These are phyloP conservation scores for Eurotiales sp. DNA, from an alignment of 2,329 filamentous ascomycete species.

Conservation along the genomic window DNA sequence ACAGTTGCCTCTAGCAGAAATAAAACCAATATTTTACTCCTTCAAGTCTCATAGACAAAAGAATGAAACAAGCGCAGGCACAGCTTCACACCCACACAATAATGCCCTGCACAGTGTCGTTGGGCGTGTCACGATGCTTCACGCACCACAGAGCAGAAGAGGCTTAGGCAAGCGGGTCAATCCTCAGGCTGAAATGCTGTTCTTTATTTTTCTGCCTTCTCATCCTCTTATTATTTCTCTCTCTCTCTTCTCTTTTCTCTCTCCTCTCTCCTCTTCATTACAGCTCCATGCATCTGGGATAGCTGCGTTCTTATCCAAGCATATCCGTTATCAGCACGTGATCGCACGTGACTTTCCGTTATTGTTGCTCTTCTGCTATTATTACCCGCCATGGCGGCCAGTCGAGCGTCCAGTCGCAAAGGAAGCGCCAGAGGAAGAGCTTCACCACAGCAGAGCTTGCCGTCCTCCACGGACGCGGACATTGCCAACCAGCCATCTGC, in stretches of 20 bases:
- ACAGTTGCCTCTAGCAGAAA: no score
- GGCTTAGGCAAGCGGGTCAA: background rate
- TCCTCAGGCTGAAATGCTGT: background rate
- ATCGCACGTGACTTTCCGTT: background rate
- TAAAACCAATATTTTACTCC: no score
- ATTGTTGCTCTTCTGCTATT: background rate
- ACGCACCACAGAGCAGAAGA: background rate
- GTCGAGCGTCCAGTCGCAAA: background rate
- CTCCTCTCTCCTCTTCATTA: background rate
- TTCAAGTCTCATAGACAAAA: no score
- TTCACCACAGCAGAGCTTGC: background rate
- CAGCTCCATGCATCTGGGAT: background rate
- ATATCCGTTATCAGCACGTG: constrained; percentile 3
- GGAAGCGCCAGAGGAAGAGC: no score
- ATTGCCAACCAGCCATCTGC: background rate
- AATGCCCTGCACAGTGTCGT: background rate
- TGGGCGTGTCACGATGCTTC: background rate
- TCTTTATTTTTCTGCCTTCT: background rate
- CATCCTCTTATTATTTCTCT: background rate
- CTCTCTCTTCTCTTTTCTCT: background rate
- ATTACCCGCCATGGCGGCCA: constrained; percentile 1
- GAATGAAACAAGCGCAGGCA: no score
- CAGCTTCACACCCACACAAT: no score
- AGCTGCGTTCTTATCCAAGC: background rate
- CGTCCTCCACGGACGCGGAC: no score